Evolutionary conservation across 768 basidiomycete species (phyloP), one percentile per base, ranked within the genome.

Genomic region (Chiua virens): DNA sequence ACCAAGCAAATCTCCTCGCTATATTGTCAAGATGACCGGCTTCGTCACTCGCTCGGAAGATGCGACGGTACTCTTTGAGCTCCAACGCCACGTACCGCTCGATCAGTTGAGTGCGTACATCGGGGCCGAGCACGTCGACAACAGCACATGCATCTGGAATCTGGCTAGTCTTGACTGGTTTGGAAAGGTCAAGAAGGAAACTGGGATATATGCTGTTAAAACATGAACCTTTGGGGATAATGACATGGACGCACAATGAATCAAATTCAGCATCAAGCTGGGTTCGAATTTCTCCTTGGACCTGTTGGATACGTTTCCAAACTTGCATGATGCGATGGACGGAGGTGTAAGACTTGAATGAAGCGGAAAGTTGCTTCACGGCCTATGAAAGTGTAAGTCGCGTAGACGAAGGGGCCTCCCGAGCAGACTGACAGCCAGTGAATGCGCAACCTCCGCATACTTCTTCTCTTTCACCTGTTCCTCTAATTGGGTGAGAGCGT

Each of bases 21-120:
- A 97, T 78, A 57, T 99, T 99, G 72, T 99, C 97, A 41, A 99
- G 76, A 61, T 97, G 92, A 4, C 96, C 97, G 2, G 97, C 93
- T 70, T 98, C 97, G 56, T 97, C 94, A 6, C 85, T 86, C 8
- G 89, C 82, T 43, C 89, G 84, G 73, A 99, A 98, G 64, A 99
- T 95, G 20, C 94, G 86, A 11, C 94, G 86, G 66, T 98, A 99
- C 66, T 98, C 97, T 65, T 92, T 92, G 22, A 99, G 78, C 59
- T 97, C 92, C 15, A 95, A 78, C 10, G 87, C 82, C 20, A 92
- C 85, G 61, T 97, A 97, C 45, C 93, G 86, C 46, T 95, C 91
- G 13, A 98, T 77, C 48, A 97, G 79, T 49, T 89, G 85, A 10
- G 68, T 75, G 65, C 89, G 86, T 52, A 92, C 86, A 52, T 98